Evolutionary conservation across 2,329 filamentous ascomycete species (phyloP).

Genomic region (Phaeosphaeriaceae sp.): DNA sequence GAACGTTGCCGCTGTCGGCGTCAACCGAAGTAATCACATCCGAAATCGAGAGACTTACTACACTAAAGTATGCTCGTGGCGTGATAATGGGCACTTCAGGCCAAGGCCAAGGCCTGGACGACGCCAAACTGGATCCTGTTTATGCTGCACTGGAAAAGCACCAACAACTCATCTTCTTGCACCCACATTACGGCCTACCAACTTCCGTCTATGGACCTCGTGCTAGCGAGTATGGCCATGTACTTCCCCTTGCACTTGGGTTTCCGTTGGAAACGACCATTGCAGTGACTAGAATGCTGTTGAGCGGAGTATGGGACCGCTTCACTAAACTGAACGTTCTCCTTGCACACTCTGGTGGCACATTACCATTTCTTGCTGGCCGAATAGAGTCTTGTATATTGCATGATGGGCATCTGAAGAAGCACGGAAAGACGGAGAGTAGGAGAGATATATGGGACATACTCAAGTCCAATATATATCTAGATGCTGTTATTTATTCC

Average conservation of each 20-base stretch:
- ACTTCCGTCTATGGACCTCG: conserved; percentile 78
- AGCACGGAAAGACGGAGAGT: conserved; percentile 64
- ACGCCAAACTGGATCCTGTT: conserved; percentile 73
- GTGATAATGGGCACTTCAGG: conserved; percentile 88
- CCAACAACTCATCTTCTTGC: conserved; percentile 75
- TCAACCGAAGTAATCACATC: conserved; percentile 64
- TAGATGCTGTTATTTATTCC: conserved; percentile 87
- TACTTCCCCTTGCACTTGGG: conserved; percentile 82
- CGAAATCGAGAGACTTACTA: conserved; percentile 68
- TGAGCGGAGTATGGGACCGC: conserved; percentile 84
- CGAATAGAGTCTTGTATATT: conserved; percentile 85
- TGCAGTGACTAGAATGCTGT: conserved; percentile 82
- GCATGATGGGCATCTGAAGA: conserved; percentile 78
- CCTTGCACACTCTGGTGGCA: conserved; percentile 86
- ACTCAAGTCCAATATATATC: conserved; percentile 76
- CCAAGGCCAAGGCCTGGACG: conserved; percentile 80
- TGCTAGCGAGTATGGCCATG: conserved; percentile 80
- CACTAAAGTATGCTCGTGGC: conserved; percentile 75
- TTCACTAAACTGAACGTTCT: conserved; percentile 74
- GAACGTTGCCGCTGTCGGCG: conserved; percentile 77
- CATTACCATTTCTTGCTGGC: conserved; percentile 85
- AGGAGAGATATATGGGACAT: conserved; percentile 68
- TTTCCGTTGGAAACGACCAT: conserved; percentile 95
- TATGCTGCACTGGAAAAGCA: conserved; percentile 72
- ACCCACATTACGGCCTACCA: conserved; percentile 91